phyloP scores from a whole-genome alignment of 2,329 filamentous ascomycete genomes.

The Stachybotrys echinatus region DNA sequence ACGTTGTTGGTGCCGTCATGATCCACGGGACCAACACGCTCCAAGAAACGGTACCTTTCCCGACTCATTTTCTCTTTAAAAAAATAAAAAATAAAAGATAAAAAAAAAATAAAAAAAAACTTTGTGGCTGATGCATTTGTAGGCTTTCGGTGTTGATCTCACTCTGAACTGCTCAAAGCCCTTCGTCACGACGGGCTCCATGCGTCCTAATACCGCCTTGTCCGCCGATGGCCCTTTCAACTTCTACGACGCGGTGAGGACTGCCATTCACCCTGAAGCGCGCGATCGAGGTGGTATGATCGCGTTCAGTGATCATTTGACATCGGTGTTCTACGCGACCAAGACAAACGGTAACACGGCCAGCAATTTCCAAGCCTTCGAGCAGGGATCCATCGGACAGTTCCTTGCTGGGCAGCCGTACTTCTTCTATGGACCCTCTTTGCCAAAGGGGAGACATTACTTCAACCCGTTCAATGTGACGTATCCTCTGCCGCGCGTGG shows the following conservation, averaged over 20 bases:
- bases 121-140: slow-evolving; percentile 42
- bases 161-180: slow-evolving; percentile 53
- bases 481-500: slow-evolving; percentile 33
- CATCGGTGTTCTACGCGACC: slow-evolving; percentile 46
- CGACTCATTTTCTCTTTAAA: too few species aligned
- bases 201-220: slow-evolving; percentile 56
- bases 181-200: slow-evolving; percentile 54
- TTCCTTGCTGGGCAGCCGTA: slow-evolving; percentile 47
- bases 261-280: not conserved
- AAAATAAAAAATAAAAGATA: too few species aligned
- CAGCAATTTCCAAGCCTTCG: slow-evolving; percentile 51
- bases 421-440: slow-evolving; percentile 44
- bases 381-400: slow-evolving; percentile 32
- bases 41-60: slow-evolving; percentile 38
- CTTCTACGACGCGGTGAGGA: slow-evolving; percentile 47
- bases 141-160: slow-evolving; percentile 55
- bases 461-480: slow-evolving; percentile 27
- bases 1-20: slow-evolving; percentile 20
- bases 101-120: too few species aligned
- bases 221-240: slow-evolving; percentile 59
- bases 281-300: slow-evolving; percentile 47
- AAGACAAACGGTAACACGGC: slow-evolving; percentile 57
- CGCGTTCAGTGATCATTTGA: slow-evolving; percentile 53
- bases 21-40: slow-evolving; percentile 49
- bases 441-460: slow-evolving; percentile 32